Evolutionary conservation across 2,329 filamentous ascomycete genomes (phyloP).

Genomic region (Ramichloridium luteum): DNA sequence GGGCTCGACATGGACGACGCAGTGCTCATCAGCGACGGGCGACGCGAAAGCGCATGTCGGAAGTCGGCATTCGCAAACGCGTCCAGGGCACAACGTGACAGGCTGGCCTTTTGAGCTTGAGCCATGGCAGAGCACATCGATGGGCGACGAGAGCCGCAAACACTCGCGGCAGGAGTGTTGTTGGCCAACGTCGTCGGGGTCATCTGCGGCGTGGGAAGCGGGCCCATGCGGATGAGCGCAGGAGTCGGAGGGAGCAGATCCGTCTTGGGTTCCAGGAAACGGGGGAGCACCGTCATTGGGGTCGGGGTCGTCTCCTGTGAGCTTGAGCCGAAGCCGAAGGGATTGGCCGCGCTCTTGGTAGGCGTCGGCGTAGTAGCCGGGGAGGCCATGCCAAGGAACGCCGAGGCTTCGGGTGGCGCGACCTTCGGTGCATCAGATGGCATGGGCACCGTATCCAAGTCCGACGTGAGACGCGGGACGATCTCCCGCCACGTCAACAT

Average conservation of each 20-base stretch:
- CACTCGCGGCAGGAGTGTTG: constrained; percentile 51
- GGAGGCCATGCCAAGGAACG: constrained; percentile 8
- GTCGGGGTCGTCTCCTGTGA: constrained; percentile 34
- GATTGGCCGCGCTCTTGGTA: constrained; percentile 8
- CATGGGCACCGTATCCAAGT: constrained; percentile 36
- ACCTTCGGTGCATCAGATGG: constrained; percentile 6
- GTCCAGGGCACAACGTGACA: constrained; percentile 45
- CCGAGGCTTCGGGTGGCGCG: constrained; percentile 3
- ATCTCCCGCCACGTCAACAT: constrained; percentile 33
- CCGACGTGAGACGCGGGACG: constrained; percentile 45
- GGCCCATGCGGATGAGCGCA: constrained; percentile 41
- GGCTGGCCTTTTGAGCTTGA: constrained; percentile 41
- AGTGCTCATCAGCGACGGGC: constrained; percentile 38
- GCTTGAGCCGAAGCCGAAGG: constrained; percentile 14
- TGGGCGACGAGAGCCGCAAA: constrained; percentile 38
- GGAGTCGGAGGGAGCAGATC: constrained; percentile 41
- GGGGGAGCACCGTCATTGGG: constrained; percentile 29
- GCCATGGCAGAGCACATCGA: constrained; percentile 49
- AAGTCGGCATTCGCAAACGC: constrained; percentile 30
- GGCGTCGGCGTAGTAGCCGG: constrained; percentile 17
- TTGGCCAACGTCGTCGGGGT: constrained; percentile 44
- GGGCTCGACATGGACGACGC: constrained; percentile 44
- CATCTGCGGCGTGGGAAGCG: constrained; percentile 50
- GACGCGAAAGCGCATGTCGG: constrained; percentile 30
- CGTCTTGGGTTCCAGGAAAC: constrained; percentile 40